Evolutionary conservation across 2,329 filamentous ascomycete genomes (phyloP).

Genomic region (Amauroascus niger): DNA sequence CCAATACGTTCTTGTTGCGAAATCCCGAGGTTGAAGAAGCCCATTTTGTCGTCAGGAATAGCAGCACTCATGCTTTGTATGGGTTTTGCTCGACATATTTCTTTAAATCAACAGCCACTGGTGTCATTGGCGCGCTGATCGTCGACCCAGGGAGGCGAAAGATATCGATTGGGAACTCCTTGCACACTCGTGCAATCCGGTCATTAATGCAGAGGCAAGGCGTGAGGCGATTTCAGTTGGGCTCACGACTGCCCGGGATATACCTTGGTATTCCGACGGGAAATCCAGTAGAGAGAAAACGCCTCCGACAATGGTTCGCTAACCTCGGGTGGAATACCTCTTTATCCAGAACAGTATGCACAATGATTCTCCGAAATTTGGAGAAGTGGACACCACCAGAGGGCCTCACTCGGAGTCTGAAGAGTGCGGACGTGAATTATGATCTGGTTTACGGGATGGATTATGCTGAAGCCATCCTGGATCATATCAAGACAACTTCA

Average conservation of each 20-base stretch:
- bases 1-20: slow-evolving; percentile 65
- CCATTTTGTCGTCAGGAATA: slow-evolving; percentile 89
- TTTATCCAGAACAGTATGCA: slow-evolving; percentile 54
- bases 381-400: slow-evolving; percentile 64
- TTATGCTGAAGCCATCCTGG: slow-evolving; percentile 62
- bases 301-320: slow-evolving; percentile 71
- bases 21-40: slow-evolving; percentile 63
- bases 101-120: slow-evolving; percentile 57
- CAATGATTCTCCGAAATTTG: slow-evolving; percentile 66
- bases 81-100: slow-evolving; percentile 88
- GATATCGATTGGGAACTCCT: slow-evolving; percentile 78
- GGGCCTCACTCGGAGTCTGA: slow-evolving; percentile 62
- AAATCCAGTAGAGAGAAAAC: slow-evolving; percentile 51
- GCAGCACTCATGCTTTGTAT: slow-evolving; percentile 80
- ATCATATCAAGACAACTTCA: slow-evolving; percentile 63
- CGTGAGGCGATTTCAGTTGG: slow-evolving; percentile 71
- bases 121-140: slow-evolving; percentile 75
- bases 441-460: slow-evolving; percentile 74
- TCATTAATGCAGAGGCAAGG: slow-evolving; percentile 61
- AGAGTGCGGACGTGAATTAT: slow-evolving; percentile 64
- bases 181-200: slow-evolving; percentile 76
- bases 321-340: slow-evolving; percentile 77
- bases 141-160: slow-evolving; percentile 81
- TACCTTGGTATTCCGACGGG: slow-evolving; percentile 74
- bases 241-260: slow-evolving; percentile 69